These are phyloP conservation scores for Epichloe amarillans DNA, from an alignment of 2,329 filamentous ascomycete genomes.

Conservation along the genomic window DNA sequence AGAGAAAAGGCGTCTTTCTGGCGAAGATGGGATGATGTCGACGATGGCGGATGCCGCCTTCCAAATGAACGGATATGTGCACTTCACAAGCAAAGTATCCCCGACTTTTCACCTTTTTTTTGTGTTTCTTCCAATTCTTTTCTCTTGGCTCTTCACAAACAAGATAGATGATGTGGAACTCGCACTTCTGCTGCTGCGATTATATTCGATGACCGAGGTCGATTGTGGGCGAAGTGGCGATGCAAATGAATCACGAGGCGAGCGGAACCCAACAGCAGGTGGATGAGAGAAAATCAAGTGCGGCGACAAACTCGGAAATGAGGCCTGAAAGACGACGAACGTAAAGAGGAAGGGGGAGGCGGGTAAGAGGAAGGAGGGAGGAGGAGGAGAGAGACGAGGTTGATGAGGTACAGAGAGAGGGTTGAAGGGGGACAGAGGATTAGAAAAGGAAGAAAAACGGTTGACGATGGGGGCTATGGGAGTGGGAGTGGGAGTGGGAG, in stretches of 20 bases:
- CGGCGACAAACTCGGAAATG: constrained; percentile 14
- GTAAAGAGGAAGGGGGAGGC: constrained; percentile 7
- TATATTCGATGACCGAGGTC: neutral
- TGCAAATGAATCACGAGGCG: neutral
- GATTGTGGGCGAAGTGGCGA: constrained; percentile 4
- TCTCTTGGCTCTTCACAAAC: neutral
- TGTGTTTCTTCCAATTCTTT: neutral
- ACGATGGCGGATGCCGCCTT: constrained; percentile 1
- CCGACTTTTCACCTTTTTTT: neutral
- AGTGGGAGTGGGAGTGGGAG: constrained; percentile 6
- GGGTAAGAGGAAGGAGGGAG: constrained; percentile 8
- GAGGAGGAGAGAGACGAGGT: neutral
- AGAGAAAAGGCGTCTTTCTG: neutral
- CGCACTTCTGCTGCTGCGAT: neutral
- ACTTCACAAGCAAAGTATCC: neutral
- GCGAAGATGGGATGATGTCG: neutral
- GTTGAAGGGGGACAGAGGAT: constrained; percentile 14
- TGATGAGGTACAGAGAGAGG: constrained; percentile 2
- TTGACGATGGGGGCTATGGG: constrained; percentile 5
- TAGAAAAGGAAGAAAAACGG: constrained; percentile 12
- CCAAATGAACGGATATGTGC: constrained; percentile 1
- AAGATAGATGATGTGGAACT: neutral
- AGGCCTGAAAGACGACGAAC: constrained; percentile 6
- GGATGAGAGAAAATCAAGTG: constrained; percentile 4
- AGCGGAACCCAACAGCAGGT: neutral